Percentiles rank a stretch among this genome's conserved stretches.
These are phyloP conservation scores for Seminavis robusta DNA, from an alignment of 108 stramenopile species.

Conservation along the genomic window DNA sequence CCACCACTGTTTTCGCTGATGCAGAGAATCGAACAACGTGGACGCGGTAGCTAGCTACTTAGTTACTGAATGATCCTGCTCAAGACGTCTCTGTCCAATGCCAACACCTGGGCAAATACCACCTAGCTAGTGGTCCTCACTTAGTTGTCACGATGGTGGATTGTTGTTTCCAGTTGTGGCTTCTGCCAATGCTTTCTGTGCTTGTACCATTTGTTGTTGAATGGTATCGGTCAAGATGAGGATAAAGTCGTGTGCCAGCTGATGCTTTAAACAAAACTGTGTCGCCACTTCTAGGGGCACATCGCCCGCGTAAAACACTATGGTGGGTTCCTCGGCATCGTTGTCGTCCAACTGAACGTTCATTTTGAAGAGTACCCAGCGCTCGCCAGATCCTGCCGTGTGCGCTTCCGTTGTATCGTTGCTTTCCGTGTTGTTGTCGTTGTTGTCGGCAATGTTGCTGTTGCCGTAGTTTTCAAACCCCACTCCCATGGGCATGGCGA, in stretches of 20 bases:
- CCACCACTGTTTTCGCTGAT: no score
- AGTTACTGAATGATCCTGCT: no score
- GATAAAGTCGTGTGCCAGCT: constrained; percentile 11
- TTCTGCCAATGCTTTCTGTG: no score
- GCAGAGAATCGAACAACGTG: no score
- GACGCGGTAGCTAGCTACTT: no score
- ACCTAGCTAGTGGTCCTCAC: no score
- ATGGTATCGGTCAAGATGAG: constrained; percentile 8
- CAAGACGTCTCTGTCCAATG: no score
- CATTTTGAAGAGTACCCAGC: constrained; percentile 22
- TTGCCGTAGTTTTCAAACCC: constrained; percentile 7
- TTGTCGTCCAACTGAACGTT: constrained; percentile 17
- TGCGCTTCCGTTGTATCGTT: background rate
- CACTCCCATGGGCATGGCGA: constrained; percentile 1
- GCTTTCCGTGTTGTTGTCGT: background rate
- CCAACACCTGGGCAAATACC: no score
- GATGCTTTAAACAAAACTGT: constrained; percentile 11
- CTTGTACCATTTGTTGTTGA: constrained; percentile 8
- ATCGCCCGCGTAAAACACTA: constrained; percentile 14
- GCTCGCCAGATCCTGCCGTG: constrained; percentile 11
- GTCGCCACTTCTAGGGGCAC: constrained; percentile 8
- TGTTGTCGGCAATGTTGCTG: background rate
- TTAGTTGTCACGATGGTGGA: no score
- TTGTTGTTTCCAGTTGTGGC: no score
- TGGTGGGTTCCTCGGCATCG: no score